Evolutionary conservation across 371 early-diverging fungal genomes (phyloP).

Genomic region (Mortierella sp.): DNA sequence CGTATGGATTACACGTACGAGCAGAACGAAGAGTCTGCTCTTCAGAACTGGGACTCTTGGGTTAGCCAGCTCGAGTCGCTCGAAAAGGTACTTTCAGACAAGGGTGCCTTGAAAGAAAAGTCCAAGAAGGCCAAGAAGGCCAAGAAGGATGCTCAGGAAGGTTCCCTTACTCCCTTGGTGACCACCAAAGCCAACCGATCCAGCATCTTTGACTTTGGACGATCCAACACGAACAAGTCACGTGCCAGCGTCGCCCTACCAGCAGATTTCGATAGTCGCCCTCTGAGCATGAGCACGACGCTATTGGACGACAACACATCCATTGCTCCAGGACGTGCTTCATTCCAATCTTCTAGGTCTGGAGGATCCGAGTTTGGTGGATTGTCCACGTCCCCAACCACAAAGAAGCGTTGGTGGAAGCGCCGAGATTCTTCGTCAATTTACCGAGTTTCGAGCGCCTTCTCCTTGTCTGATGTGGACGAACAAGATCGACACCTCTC

Average conservation of each 20-base stretch:
- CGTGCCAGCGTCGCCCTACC: constrained; percentile 30
- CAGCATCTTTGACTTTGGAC: constrained; percentile 39
- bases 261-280: constrained; percentile 23
- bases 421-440: constrained; percentile 34
- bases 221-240: constrained; percentile 32
- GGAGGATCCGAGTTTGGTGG: constrained; percentile 39
- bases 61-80: constrained; percentile 49
- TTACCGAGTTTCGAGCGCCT: constrained; percentile 32
- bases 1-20: constrained; percentile 25
- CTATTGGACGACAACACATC: constrained; percentile 30
- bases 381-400: constrained; percentile 4
- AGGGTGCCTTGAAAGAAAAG: constrained; percentile 48
- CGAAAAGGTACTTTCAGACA: constrained; percentile 38
- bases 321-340: constrained; percentile 14
- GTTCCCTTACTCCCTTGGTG: constrained; percentile 8
- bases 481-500: constrained; percentile 37
- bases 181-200: constrained; percentile 45
- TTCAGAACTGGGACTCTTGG: constrained; percentile 53
- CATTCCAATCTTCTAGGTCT: constrained; percentile 48
- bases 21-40: constrained; percentile 31
- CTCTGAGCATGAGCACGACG: constrained; percentile 41
- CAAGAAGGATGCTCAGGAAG: constrained; percentile 13
- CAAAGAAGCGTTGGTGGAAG: constrained; percentile 50
- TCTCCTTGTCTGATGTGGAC: constrained; percentile 35
- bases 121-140: constrained; percentile 33